Base-by-base conservation (phyloP, 2,329 filamentous ascomycete species). In the Pezicula rhizophila region DNA sequence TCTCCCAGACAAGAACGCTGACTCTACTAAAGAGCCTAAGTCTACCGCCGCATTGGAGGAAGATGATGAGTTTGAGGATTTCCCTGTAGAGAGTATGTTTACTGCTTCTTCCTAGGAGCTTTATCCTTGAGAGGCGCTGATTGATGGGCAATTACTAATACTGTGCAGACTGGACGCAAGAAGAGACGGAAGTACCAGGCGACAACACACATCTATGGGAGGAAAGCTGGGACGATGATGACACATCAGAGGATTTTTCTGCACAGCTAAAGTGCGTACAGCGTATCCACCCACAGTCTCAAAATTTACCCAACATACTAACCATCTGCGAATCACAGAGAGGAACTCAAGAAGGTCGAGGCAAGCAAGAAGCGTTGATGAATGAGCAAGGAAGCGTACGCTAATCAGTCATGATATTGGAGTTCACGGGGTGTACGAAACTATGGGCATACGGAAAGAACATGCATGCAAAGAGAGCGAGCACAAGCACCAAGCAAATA, bases 141-240 rank as follows among this genome's bases (percentile, higher is more conserved):
- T 12, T 7, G 23, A 35, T 11, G 37, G 17, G 14, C 43, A 37
- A 33, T 15, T 23, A 37, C 31, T 35, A 7, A 25, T 23, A 14
- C n/a, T 20, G 15, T 35, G 42, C 60, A 95, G 93, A 97, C 71
- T 99, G 93, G 93, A 77, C 84, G 46, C 84, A 90, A 68, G 89
- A 96, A 65, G 91, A 96, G 65, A 89, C 89, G 53, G 89, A 96
- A 66, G 85, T 84, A 48, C 87, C 86, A 77, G 82, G 77, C 52
- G 81, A 74, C 60, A 84, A 84, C 63, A 80, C 84, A 67, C 91
- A 97, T 73, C 76, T 99, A 47, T 99, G 93, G 93, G 93, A 99
- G 71, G 93, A 99, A 77, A 96, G 90, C 77, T 99, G 93, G 93
- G 93, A 99, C 66, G 93, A 99, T 64, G 92, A 97, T 67, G 93